Conservation (phyloP, 176 grass and related monocot genomes). For the Hordeum marinum region DNA sequence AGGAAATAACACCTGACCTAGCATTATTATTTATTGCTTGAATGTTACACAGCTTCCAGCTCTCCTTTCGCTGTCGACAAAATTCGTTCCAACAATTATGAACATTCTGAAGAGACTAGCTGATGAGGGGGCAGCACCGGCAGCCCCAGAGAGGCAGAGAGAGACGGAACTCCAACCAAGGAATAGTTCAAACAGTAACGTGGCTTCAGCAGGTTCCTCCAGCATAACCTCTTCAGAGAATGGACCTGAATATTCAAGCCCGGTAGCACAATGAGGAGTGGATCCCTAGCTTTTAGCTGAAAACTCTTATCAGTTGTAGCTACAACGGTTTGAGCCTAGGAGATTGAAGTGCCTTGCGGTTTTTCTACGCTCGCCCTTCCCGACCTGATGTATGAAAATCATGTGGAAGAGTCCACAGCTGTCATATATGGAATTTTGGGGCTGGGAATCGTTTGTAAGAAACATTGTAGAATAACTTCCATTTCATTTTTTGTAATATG, state of each 20-base stretch:
- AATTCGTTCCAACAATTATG: constrained; percentile 95
- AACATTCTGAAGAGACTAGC: constrained; percentile 92
- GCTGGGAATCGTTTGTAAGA: constrained; percentile 33
- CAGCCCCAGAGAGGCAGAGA: constrained; percentile 43
- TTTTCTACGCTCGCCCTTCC: constrained; percentile 36
- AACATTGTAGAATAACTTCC: constrained; percentile 31
- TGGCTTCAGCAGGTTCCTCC: constrained; percentile 63
- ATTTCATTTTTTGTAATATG: constrained; percentile 30
- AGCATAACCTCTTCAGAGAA: constrained; percentile 47
- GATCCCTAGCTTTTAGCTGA: constrained; percentile 21
- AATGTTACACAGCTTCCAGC: constrained; percentile 56
- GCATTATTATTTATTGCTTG: constrained; percentile 15
- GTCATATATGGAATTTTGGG: constrained; percentile 34
- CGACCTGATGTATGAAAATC: constrained; percentile 13
- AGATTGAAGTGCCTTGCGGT: constrained; percentile 25
- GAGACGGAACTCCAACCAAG: constrained; percentile 52
- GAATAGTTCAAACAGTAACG: constrained; percentile 64
- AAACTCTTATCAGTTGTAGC: constrained; percentile 21
- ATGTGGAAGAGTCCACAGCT: neutral
- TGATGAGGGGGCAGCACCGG: constrained; percentile 61
- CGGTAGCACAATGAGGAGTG: constrained; percentile 43
- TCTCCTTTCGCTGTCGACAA: constrained; percentile 83
- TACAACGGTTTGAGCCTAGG: constrained; percentile 18
- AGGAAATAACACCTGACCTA: neutral
- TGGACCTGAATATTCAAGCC: constrained; percentile 62